Evolutionary conservation across 768 basidiomycete genomes (phyloP).

Genomic region (Heimioporus sp.): DNA sequence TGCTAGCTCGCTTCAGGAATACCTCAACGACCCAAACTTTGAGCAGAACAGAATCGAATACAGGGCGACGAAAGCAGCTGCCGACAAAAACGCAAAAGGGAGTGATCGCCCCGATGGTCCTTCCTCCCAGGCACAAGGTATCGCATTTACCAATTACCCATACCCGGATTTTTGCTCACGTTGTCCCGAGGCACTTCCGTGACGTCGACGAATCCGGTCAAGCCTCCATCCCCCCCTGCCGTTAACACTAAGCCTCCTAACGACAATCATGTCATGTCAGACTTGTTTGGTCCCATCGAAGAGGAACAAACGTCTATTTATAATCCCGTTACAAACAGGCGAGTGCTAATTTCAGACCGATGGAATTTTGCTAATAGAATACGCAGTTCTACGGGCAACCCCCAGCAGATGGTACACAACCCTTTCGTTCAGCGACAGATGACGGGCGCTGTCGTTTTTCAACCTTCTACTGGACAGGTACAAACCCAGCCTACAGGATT

Average conservation of each 20-base stretch:
- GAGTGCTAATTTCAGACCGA: neutral
- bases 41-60: conserved; percentile 95
- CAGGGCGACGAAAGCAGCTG: conserved; percentile 70
- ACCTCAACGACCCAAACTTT: conserved; percentile 94
- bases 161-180: neutral
- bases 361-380: conserved; percentile 9
- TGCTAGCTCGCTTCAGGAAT: conserved; percentile 92
- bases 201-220: conserved; percentile 19
- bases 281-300: conserved; percentile 92
- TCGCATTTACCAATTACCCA: neutral
- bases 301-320: conserved; percentile 72
- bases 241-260: conserved; percentile 31
- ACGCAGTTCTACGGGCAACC: conserved; percentile 46
- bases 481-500: conserved; percentile 61
- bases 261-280: conserved; percentile 54
- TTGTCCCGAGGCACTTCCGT: conserved; percentile 13
- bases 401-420: conserved; percentile 62
- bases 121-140: conserved; percentile 19
- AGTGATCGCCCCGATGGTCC: conserved; percentile 3
- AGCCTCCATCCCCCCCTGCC: conserved; percentile 25
- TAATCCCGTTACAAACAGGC: conserved; percentile 60
- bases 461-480: conserved; percentile 44
- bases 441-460: conserved; percentile 42
- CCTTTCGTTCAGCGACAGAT: conserved; percentile 71
- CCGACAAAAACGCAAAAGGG: conserved; percentile 39